These are phyloP conservation scores for Hyaloperonospora brassicae DNA, from an alignment of 352 stramenopile genomes.

Conservation along the genomic window DNA sequence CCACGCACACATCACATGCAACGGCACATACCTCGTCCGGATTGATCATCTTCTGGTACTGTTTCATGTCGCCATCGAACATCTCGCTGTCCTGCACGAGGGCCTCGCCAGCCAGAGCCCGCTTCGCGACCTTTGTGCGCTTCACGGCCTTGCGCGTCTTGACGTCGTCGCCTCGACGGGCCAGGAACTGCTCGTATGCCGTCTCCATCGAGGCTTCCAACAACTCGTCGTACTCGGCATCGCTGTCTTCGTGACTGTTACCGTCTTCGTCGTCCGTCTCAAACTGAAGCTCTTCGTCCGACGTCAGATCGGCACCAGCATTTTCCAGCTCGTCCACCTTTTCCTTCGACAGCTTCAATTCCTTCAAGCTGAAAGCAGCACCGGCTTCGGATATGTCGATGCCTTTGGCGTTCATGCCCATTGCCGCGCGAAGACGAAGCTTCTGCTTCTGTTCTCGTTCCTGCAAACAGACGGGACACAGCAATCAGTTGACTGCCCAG, in stretches of 20 bases:
- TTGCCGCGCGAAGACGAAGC: constrained; percentile 62
- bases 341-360: constrained; percentile 65
- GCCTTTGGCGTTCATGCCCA: constrained; percentile 78
- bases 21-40: constrained; percentile 68
- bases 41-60: constrained; percentile 85
- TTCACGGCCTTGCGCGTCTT: constrained; percentile 84
- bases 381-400: constrained; percentile 78
- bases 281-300: constrained; percentile 36
- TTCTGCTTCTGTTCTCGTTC: constrained; percentile 84
- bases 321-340: constrained; percentile 80
- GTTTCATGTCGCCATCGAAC: constrained; percentile 70
- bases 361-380: constrained; percentile 72
- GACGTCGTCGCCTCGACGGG: constrained; percentile 60
- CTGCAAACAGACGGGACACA: constrained; percentile 23
- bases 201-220: constrained; percentile 82
- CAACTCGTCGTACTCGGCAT: constrained; percentile 73
- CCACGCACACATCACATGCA: constrained; percentile 19
- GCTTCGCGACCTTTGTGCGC: constrained; percentile 78
- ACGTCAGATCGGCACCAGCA: constrained; percentile 31
- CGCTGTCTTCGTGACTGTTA: constrained; percentile 37
- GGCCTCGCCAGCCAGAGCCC: constrained; percentile 68
- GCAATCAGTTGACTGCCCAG: constrained; percentile 8
- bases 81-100: constrained; percentile 74
- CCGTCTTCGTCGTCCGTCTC: constrained; percentile 33
- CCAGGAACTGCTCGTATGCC: constrained; percentile 76